Evolutionary conservation across 2,329 filamentous ascomycete genomes (phyloP).

Genomic region (Colletotrichum sp.): DNA sequence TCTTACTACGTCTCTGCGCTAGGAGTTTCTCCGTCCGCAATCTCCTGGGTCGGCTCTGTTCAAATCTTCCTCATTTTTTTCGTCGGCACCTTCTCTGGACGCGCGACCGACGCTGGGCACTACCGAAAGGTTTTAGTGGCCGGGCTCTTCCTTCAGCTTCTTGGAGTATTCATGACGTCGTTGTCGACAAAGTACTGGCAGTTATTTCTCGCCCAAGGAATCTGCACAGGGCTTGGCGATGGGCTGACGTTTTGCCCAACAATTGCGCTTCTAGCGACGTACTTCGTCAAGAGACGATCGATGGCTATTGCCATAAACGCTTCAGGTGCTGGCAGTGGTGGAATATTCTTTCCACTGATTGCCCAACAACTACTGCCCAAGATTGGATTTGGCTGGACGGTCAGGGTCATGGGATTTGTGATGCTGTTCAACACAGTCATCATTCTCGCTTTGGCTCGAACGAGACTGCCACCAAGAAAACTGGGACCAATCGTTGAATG

Average conservation of each 20-base stretch:
- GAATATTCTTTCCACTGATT: slow-evolving; percentile 63
- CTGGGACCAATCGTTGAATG: not conserved
- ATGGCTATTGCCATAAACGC: slow-evolving; percentile 66
- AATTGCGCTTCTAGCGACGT: slow-evolving; percentile 61
- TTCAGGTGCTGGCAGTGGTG: slow-evolving; percentile 65
- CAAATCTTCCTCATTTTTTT: not conserved
- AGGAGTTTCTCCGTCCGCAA: not conserved
- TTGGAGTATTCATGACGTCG: slow-evolving; percentile 50
- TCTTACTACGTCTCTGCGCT: slow-evolving; percentile 37
- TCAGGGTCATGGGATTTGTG: slow-evolving; percentile 13
- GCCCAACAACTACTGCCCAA: not conserved
- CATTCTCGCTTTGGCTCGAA: not conserved
- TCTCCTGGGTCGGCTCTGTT: not conserved
- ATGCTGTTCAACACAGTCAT: not conserved
- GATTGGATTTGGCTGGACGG: slow-evolving; percentile 9
- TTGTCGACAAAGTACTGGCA: slow-evolving; percentile 50
- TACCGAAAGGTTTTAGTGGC: not conserved
- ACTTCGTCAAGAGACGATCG: slow-evolving; percentile 61
- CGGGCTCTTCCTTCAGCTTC: not conserved
- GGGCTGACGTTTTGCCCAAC: slow-evolving; percentile 60
- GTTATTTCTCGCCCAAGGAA: slow-evolving; percentile 25
- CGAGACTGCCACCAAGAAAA: not conserved
- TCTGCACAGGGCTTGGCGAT: slow-evolving; percentile 61
- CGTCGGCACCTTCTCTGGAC: not conserved
- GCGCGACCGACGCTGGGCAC: not conserved